A percentile compares a stretch with the other conserved stretches of the same genome.
Evolutionary conservation across 2,329 filamentous ascomycete genomes (phyloP).

Genomic region (Pezicula rhizophila): DNA sequence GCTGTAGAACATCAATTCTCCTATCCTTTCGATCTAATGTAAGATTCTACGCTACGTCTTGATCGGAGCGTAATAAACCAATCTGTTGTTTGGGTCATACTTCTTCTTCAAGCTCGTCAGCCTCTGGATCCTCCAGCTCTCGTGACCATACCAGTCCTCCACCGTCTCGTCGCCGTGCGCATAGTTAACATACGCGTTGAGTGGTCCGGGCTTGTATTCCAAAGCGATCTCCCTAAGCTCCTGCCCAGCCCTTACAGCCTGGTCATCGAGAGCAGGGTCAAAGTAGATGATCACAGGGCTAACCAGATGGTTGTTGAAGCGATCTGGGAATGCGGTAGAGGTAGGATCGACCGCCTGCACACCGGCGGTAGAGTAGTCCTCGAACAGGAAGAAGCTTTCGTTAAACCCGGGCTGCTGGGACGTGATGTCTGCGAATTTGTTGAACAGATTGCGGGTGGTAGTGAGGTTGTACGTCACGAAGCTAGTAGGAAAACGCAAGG

Average conservation of each 20-base stretch:
- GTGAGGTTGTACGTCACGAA: slow-evolving; percentile 2
- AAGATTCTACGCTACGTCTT: too few relatives aligned
- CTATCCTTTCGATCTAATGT: too few relatives aligned
- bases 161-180: slow-evolving; percentile 9
- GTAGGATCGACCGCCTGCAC: slow-evolving; percentile 30
- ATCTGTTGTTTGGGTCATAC: slow-evolving; percentile 1
- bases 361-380: slow-evolving; percentile 44
- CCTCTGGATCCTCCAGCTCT: slow-evolving; percentile 6
- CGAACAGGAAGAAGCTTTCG: slow-evolving; percentile 37
- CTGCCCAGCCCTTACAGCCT: not conserved
- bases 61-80: slow-evolving; percentile 5
- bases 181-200: slow-evolving; percentile 17
- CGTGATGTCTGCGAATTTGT: slow-evolving; percentile 12
- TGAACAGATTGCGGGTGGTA: slow-evolving; percentile 10
- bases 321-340: slow-evolving; percentile 38
- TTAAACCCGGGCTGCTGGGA: not conserved
- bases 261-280: not conserved
- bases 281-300: not conserved
- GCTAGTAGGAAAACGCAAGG: slow-evolving; percentile 2
- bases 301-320: slow-evolving; percentile 28
- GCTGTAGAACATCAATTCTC: too few relatives aligned
- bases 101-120: slow-evolving; percentile 1
- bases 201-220: not conserved
- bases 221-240: not conserved
- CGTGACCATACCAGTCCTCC: slow-evolving; percentile 11